phyloP scores from a whole-genome alignment of 2,329 filamentous ascomycete species.

The Alternaria incomplexa region DNA sequence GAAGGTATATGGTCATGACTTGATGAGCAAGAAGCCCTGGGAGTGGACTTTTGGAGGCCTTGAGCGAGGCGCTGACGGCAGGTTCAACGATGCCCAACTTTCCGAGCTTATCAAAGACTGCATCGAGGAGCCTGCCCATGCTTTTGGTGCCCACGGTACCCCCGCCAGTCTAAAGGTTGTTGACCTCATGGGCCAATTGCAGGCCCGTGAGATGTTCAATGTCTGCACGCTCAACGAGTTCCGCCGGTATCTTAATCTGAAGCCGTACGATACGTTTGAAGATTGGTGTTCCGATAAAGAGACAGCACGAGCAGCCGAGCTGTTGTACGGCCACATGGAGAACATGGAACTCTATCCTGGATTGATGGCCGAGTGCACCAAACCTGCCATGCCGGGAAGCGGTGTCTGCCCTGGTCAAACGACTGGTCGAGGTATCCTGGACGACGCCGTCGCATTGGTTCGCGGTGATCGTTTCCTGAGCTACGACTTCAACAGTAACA shows the following conservation, averaged over 20 bases:
- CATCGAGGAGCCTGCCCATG: constrained; percentile 71
- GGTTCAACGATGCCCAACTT: constrained; percentile 76
- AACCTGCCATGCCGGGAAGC: constrained; percentile 71
- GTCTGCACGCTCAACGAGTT: constrained; percentile 83
- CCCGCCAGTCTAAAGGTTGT: constrained; percentile 74
- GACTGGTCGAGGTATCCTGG: constrained; percentile 75
- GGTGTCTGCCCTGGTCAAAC: constrained; percentile 73
- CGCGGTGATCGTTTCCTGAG: constrained; percentile 80
- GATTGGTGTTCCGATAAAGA: constrained; percentile 80
- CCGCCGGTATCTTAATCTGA: constrained; percentile 79
- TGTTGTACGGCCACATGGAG: constrained; percentile 74
- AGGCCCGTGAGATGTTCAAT: constrained; percentile 74
- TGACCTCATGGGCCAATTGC: constrained; percentile 79
- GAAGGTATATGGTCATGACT: constrained; percentile 52
- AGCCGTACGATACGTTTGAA: constrained; percentile 77
- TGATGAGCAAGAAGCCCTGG: constrained; percentile 68
- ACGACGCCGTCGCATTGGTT: constrained; percentile 76
- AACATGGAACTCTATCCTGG: constrained; percentile 81
- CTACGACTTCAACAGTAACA: constrained; percentile 61
- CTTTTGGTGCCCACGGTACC: constrained; percentile 68
- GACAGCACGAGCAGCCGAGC: constrained; percentile 65
- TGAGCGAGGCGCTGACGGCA: constrained; percentile 68
- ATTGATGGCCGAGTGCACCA: constrained; percentile 76
- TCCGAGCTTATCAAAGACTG: constrained; percentile 69
- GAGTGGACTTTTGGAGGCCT: constrained; percentile 72